phyloP scores from a whole-genome alignment of 192 early-diverging fungal species.

The Coemansia sp. region DNA sequence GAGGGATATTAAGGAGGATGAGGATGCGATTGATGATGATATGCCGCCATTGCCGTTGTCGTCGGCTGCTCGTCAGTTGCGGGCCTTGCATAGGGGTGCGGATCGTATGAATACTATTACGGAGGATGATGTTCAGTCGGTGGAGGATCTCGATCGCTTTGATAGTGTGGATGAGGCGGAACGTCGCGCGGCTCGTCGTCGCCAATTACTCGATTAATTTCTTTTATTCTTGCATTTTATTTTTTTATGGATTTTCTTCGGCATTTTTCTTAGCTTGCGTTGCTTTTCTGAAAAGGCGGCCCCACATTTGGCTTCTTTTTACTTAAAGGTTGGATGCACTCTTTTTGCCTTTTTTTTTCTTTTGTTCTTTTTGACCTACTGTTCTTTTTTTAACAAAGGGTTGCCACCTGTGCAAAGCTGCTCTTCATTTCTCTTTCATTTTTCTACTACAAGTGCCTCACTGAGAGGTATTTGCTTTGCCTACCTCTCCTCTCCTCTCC shows the following conservation, averaged over 20 bases:
- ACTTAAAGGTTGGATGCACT: no score
- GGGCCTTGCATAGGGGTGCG: constrained; percentile 13
- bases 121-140: constrained; percentile 24
- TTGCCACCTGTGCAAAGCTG: neutral
- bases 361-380: neutral
- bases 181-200: constrained; percentile 36
- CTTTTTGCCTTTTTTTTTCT: neutral
- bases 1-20: constrained; percentile 52
- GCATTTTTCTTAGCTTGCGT: neutral
- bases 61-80: constrained; percentile 16
- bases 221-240: neutral
- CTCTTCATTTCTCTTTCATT: no score
- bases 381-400: neutral
- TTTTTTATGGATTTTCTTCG: neutral
- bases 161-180: constrained; percentile 21
- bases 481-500: neutral
- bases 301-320: neutral
- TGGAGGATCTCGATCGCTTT: neutral
- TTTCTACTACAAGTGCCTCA: neutral
- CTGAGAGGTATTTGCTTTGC: neutral
- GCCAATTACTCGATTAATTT: constrained; percentile 19
- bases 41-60: constrained; percentile 16
- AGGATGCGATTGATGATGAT: constrained; percentile 10
- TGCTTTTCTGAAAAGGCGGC: neutral
- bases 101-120: constrained; percentile 40